Evolutionary conservation across 371 early-diverging fungal species (phyloP).

Genomic region (Synchytrium microbalum): DNA sequence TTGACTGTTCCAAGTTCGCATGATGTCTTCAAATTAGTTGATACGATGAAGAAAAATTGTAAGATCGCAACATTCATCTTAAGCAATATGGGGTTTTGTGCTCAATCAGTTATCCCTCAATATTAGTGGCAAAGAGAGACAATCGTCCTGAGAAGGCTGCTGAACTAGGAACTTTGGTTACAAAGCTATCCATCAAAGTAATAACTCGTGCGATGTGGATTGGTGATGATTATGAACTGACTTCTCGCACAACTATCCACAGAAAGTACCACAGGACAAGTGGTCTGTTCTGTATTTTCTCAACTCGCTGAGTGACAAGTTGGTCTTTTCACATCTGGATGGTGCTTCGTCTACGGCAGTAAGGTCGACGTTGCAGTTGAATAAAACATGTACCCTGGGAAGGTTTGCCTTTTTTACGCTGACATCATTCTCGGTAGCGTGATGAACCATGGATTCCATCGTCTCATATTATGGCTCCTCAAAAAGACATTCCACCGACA

Average conservation of each 20-base stretch:
- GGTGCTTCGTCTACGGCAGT: slow-evolving; percentile 8
- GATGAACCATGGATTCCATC: neutral
- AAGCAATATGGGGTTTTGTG: no score
- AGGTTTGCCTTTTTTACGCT: no score
- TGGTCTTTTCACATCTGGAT: slow-evolving; percentile 3
- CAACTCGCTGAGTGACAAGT: neutral
- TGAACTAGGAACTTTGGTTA: neutral
- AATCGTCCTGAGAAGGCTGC: neutral
- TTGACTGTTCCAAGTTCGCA: neutral
- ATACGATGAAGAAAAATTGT: neutral
- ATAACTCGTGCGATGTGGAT: neutral
- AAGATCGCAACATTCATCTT: neutral
- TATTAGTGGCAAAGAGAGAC: neutral
- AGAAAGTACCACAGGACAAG: neutral
- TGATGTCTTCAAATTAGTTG: neutral
- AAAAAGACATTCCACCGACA: neutral
- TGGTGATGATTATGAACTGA: neutral
- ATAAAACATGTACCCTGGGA: no score
- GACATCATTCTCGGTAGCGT: no score
- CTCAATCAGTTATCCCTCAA: neutral
- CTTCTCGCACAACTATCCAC: neutral
- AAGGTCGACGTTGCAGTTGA: slow-evolving; percentile 8
- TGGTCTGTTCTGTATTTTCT: neutral
- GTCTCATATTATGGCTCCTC: neutral
- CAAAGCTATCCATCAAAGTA: neutral